phyloP scores from a whole-genome alignment of 2,329 filamentous ascomycete genomes.

The Botryotinia convoluta region DNA sequence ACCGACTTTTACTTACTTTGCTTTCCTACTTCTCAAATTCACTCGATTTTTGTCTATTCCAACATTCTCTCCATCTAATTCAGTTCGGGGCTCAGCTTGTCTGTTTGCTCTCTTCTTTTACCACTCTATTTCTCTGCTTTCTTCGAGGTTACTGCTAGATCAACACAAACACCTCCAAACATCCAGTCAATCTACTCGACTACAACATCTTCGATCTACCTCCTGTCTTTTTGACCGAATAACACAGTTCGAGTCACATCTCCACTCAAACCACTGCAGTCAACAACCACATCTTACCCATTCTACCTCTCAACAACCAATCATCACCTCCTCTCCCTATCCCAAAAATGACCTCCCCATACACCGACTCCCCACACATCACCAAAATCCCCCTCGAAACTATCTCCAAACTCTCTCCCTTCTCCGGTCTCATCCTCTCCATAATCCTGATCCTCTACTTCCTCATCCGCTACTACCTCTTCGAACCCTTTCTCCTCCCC shows the following conservation, averaged over 20 bases:
- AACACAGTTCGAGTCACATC: not conserved
- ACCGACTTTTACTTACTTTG: not conserved
- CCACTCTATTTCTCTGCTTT: not conserved
- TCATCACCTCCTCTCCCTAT: no score
- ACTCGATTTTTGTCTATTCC: not conserved
- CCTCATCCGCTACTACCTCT: constrained; percentile 37
- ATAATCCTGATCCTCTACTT: constrained; percentile 35
- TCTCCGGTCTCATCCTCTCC: constrained; percentile 34
- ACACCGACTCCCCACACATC: constrained; percentile 26
- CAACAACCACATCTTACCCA: not conserved
- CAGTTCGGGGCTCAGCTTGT: not conserved
- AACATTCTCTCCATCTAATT: not conserved
- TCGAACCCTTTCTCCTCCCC: constrained; percentile 42
- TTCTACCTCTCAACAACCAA: not conserved
- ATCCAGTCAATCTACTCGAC: not conserved
- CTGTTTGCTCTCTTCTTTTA: not conserved
- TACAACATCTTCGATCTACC: not conserved
- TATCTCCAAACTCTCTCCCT: constrained; percentile 34
- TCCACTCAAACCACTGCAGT: not conserved
- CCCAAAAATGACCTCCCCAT: not conserved
- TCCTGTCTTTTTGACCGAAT: not conserved
- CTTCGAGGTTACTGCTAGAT: not conserved
- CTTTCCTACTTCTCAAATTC: not conserved
- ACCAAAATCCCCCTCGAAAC: constrained; percentile 29
- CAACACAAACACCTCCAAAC: not conserved